phyloP scores from a whole-genome alignment of 495 filamentous ascomycete species.

The Neurospora tetrasperma region DNA sequence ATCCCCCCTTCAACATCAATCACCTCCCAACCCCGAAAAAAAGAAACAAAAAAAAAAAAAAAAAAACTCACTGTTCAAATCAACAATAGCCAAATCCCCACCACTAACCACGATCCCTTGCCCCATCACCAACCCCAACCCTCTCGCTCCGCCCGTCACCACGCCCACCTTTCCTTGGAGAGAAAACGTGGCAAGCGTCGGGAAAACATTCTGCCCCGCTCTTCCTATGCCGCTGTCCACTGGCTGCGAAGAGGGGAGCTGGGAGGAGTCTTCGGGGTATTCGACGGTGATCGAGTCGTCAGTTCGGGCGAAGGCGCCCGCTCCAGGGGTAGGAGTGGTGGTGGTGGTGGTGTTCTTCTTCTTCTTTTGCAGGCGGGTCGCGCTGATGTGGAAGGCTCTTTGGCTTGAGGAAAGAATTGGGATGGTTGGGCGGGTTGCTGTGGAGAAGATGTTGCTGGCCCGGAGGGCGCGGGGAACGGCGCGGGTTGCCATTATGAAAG shows the following conservation, averaged over 20 bases:
- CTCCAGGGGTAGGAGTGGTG: constrained; percentile 14
- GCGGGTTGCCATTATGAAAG: not conserved
- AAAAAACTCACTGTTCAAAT: constrained; percentile 67
- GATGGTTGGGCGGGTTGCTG: not conserved
- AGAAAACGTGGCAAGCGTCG: constrained; percentile 52
- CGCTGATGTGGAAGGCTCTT: no score
- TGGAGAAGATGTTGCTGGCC: constrained; percentile 1
- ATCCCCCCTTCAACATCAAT: no score
- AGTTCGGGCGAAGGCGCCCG: constrained; percentile 55
- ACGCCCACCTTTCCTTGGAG: constrained; percentile 67
- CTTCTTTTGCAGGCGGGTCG: not conserved
- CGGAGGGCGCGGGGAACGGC: not conserved
- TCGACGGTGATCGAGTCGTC: constrained; percentile 64
- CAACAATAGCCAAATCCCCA: constrained; percentile 83
- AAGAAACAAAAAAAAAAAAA: not conserved
- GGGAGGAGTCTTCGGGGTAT: constrained; percentile 58
- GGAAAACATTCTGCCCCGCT: constrained; percentile 40
- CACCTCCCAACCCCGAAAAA: not conserved
- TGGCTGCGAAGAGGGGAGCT: constrained; percentile 54
- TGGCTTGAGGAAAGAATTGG: no score
- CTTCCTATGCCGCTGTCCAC: constrained; percentile 59
- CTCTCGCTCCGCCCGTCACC: constrained; percentile 79
- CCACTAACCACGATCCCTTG: constrained; percentile 80
- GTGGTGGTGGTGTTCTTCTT: not conserved
- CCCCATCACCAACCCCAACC: constrained; percentile 82